phyloP scores from a whole-genome alignment of 1,284 basidiomycete species.

The Melampsora abietis-canadensis region DNA sequence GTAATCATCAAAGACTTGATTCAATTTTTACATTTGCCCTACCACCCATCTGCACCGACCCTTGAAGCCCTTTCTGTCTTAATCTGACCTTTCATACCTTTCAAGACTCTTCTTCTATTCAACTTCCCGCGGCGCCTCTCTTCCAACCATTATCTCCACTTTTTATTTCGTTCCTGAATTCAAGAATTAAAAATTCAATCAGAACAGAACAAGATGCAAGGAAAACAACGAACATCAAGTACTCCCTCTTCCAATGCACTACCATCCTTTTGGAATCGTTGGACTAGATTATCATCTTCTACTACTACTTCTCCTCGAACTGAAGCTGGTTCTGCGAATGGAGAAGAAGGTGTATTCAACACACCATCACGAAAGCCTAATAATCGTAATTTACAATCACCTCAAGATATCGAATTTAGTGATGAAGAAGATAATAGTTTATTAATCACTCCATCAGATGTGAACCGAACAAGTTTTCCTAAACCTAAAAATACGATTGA shows the following conservation, averaged over 20 bases:
- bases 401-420: background rate
- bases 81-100: background rate
- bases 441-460: background rate
- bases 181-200: too few relatives aligned
- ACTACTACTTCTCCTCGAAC: background rate
- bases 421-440: background rate
- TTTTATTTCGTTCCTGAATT: too few relatives aligned
- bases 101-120: background rate
- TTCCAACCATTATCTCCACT: background rate
- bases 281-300: background rate
- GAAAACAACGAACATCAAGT: background rate
- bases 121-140: background rate
- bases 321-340: background rate
- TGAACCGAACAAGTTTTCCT: background rate
- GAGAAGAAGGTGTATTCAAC: background rate
- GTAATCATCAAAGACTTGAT: background rate
- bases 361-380: background rate
- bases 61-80: background rate
- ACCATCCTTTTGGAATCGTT: constrained; percentile 3
- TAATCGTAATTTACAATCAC: background rate
- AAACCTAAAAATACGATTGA: background rate
- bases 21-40: background rate
- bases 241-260: background rate
- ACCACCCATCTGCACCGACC: background rate
- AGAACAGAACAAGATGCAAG: too few relatives aligned